Percentiles rank a stretch among this genome's conserved stretches.
Conservation (phyloP, 1,139 yeast species). For the Candida frijolesensis region DNA sequence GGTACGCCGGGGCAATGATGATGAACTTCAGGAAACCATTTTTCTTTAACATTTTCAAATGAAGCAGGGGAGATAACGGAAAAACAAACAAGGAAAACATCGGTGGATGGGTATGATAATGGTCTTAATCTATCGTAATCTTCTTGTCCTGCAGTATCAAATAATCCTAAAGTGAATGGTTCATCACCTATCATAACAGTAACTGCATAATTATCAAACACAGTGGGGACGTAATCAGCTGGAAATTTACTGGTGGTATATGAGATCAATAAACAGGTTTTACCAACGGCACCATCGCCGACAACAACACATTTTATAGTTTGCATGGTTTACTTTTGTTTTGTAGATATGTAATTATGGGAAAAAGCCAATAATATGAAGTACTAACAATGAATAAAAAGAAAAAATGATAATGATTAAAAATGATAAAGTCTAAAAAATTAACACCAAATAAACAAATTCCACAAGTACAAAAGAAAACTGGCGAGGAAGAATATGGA, state of each 20-base stretch:
- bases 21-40: conserved; percentile 87
- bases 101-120: conserved; percentile 89
- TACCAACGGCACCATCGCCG: conserved; percentile 97
- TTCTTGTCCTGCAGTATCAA: conserved; percentile 99
- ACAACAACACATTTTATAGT: conserved; percentile 95
- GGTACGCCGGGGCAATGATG: conserved; percentile 88
- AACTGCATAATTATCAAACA: conserved; percentile 87
- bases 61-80: conserved; percentile 83
- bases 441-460: not conserved
- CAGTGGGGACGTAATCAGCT: conserved; percentile 93
- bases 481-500: not conserved
- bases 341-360: not conserved
- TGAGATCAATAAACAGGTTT: conserved; percentile 83
- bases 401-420: not conserved
- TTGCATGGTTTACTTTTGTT: conserved; percentile 50
- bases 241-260: conserved; percentile 95
- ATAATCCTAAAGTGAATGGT: conserved; percentile 78
- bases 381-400: not conserved
- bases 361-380: not conserved
- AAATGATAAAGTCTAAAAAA: not conserved
- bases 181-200: conserved; percentile 83
- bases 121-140: conserved; percentile 93
- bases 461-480: not conserved
- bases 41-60: conserved; percentile 70
- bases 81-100: conserved; percentile 84